phyloP scores from a whole-genome alignment of 805 yeast species.

The Schizosaccharomyces pombe region DNA sequence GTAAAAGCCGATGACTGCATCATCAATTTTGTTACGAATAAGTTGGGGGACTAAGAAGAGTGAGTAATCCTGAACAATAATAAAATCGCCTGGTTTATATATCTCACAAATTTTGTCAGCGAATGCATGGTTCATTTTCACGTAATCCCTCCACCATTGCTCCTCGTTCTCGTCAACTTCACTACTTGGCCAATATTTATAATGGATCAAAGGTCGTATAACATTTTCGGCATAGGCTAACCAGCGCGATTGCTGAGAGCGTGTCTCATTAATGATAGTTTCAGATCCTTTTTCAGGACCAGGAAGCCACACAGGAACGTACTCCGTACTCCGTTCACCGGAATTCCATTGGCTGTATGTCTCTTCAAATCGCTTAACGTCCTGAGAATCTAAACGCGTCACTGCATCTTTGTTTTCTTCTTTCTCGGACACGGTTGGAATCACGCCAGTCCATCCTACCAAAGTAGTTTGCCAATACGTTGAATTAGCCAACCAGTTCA shows the following conservation, averaged over 20 bases:
- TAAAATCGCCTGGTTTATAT: conserved; percentile 70
- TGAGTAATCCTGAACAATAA: conserved; percentile 99
- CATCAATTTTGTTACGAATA: conserved; percentile 38
- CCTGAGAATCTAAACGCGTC: not conserved
- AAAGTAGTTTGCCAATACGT: conserved; percentile 71
- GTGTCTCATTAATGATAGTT: not conserved
- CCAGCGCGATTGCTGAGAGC: conserved; percentile 28
- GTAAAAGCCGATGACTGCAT: conserved; percentile 59
- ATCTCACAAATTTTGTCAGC: conserved; percentile 50
- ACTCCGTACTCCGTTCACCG: not conserved
- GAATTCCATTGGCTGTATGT: not conserved
- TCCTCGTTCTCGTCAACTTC: conserved; percentile 46
- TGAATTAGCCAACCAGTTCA: conserved; percentile 29
- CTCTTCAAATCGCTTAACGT: not conserved
- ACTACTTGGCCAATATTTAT: conserved; percentile 11
- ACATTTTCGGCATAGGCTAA: conserved; percentile 21
- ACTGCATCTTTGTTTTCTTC: not conserved
- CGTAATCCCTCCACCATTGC: conserved; percentile 75
- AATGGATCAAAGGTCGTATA: not conserved
- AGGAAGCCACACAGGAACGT: not conserved
- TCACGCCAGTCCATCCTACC: conserved; percentile 91
- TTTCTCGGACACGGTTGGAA: conserved; percentile 14
- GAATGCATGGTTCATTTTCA: conserved; percentile 71
- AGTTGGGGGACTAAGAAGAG: conserved; percentile 82
- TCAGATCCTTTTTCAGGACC: not conserved